Conservation (phyloP, 768 basidiomycete genomes). For the Pulveroboletus sp. region DNA sequence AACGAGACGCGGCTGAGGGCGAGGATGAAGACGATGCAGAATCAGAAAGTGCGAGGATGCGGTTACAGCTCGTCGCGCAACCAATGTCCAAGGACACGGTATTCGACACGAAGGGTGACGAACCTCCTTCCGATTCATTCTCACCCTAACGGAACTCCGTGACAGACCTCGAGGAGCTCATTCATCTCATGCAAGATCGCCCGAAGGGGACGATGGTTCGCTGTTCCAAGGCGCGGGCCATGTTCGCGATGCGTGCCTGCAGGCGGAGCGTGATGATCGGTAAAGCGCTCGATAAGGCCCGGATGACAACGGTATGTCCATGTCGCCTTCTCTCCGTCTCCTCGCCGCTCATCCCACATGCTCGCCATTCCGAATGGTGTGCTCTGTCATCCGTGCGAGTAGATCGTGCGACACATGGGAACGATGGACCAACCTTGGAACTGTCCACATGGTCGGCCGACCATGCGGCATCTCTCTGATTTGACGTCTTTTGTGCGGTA, state of each 20-base stretch:
- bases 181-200: conserved; percentile 79
- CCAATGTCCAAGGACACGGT: conserved; percentile 90
- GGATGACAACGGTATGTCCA: conserved; percentile 70
- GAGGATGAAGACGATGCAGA: conserved; percentile 1
- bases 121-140: conserved; percentile 2
- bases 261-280: conserved; percentile 97
- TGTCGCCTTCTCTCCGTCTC: background rate
- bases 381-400: background rate
- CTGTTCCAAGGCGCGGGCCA: conserved; percentile 87
- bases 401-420: conserved; percentile 82
- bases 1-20: conserved; percentile 9
- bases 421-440: conserved; percentile 86
- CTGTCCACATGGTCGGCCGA: conserved; percentile 84
- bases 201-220: conserved; percentile 82
- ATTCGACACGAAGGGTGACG: conserved; percentile 81
- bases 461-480: conserved; percentile 74
- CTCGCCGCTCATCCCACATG: background rate
- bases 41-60: conserved; percentile 11
- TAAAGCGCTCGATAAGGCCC: conserved; percentile 67
- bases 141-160: background rate
- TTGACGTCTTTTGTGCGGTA: conserved; percentile 32
- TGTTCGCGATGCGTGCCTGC: conserved; percentile 98
- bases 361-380: background rate
- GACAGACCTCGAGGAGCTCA: conserved; percentile 88
- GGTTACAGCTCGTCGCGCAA: conserved; percentile 72